Evolutionary conservation across 495 filamentous ascomycete species (phyloP).

Genomic region (Staphylotrichum longicolle): DNA sequence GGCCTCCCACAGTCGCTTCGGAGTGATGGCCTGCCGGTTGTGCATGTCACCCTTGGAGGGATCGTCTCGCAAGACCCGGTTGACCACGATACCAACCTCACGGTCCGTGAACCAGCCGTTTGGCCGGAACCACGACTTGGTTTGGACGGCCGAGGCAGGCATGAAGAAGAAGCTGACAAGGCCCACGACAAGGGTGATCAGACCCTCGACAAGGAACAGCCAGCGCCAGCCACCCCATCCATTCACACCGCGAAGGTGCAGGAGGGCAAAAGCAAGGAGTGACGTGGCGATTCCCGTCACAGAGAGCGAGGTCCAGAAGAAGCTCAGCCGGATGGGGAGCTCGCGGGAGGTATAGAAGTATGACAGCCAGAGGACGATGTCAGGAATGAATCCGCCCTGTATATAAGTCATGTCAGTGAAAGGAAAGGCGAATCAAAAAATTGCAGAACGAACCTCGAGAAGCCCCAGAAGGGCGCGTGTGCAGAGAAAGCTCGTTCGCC

Average conservation of each 20-base stretch:
- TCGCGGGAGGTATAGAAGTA: constrained; percentile 56
- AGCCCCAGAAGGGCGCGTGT: constrained; percentile 41
- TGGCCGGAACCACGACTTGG: constrained; percentile 49
- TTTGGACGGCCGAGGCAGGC: constrained; percentile 37
- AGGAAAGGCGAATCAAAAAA: too few species aligned
- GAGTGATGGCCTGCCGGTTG: constrained; percentile 52
- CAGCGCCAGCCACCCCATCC: constrained; percentile 59
- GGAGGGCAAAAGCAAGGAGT: constrained; percentile 49
- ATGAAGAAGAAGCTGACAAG: constrained; percentile 30
- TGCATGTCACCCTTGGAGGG: constrained; percentile 63
- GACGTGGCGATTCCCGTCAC: constrained; percentile 48
- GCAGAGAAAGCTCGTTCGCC: constrained; percentile 40
- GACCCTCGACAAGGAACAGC: constrained; percentile 48
- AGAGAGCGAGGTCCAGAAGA: constrained; percentile 50
- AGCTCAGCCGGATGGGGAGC: constrained; percentile 46
- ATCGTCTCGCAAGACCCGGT: constrained; percentile 61
- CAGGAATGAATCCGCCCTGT: constrained; percentile 53
- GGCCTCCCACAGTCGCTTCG: constrained; percentile 44
- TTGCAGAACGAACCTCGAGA: constrained; percentile 23
- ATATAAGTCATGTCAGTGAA: too few species aligned
- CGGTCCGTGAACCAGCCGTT: constrained; percentile 60
- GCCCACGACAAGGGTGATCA: constrained; percentile 51
- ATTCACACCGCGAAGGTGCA: constrained; percentile 47
- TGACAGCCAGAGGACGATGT: constrained; percentile 49
- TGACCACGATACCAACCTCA: constrained; percentile 59